phyloP scores from a whole-genome alignment of 225 moss, liverwort and hornwort genomes.

The Sphagnum tenellum region DNA sequence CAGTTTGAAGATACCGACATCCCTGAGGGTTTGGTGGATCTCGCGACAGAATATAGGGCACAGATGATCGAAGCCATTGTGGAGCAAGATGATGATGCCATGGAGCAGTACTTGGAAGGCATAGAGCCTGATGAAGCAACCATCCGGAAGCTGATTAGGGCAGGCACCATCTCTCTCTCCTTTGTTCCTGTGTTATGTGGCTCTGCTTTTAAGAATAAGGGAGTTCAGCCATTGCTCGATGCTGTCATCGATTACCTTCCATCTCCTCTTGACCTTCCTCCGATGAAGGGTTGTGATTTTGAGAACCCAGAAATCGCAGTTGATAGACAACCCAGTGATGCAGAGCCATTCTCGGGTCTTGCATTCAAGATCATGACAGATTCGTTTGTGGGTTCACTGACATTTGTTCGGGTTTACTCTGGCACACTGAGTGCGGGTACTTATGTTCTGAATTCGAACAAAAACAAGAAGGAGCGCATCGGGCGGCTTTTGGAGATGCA shows the following conservation, averaged over 20 bases:
- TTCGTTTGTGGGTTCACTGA: slow-evolving; percentile 88
- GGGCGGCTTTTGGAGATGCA: slow-evolving; percentile 97
- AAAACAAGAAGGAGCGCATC: slow-evolving; percentile 83
- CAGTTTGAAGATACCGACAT: slow-evolving; percentile 68
- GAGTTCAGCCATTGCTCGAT: slow-evolving; percentile 90
- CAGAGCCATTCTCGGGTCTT: slow-evolving; percentile 84
- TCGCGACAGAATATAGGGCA: slow-evolving; percentile 55
- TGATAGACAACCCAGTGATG: slow-evolving; percentile 58
- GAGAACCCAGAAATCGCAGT: slow-evolving; percentile 63
- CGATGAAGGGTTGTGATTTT: slow-evolving; percentile 82
- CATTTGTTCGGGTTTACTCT: slow-evolving; percentile 88
- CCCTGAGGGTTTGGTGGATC: slow-evolving; percentile 47
- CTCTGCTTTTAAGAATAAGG: slow-evolving; percentile 97
- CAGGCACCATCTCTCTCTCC: slow-evolving; percentile 60
- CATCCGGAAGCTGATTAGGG: slow-evolving; percentile 56
- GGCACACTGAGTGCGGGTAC: slow-evolving; percentile 74
- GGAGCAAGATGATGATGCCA: slow-evolving; percentile 73
- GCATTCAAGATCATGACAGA: slow-evolving; percentile 99
- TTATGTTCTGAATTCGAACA: slow-evolving; percentile 83
- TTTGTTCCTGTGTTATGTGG: slow-evolving; percentile 94
- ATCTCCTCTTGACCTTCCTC: slow-evolving; percentile 82
- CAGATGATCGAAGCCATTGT: slow-evolving; percentile 58
- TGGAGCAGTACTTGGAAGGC: slow-evolving; percentile 90
- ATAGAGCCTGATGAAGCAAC: slow-evolving; percentile 71
- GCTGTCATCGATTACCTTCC: slow-evolving; percentile 85